Conservation (phyloP, 140 eudicot species). For the Ambrosia hybrid region DNA sequence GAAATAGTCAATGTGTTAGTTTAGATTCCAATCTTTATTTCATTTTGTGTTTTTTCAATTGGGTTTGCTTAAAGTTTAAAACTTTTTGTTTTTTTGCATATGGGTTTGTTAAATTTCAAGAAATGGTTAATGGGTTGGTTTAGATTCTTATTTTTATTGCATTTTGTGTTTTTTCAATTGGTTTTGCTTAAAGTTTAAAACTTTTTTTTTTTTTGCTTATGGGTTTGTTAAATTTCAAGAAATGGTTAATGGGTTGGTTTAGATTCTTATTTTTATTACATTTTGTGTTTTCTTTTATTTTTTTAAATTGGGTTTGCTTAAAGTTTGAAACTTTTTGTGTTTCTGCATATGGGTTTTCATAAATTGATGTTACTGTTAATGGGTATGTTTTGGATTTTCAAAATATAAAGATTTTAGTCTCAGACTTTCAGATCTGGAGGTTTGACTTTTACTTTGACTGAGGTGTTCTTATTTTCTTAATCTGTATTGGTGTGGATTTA, state of each 20-base stretch:
- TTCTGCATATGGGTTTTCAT: too few species aligned
- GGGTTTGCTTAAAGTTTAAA: background rate
- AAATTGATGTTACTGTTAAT: background rate
- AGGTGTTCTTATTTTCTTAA: slow-evolving; percentile 14
- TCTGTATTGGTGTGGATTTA: slow-evolving; percentile 18
- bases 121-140: background rate
- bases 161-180: background rate
- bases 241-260: background rate
- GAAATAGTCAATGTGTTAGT: slow-evolving; percentile 6
- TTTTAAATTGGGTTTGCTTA: too few species aligned
- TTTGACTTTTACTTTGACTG: slow-evolving; percentile 13
- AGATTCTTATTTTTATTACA: background rate
- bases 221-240: too few species aligned
- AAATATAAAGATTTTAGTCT: slow-evolving; percentile 26
- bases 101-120: too few species aligned
- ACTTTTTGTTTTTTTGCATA: background rate
- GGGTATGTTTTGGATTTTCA: slow-evolving; percentile 18
- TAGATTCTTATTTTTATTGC: background rate
- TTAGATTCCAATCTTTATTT: slow-evolving; percentile 7
- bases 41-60: background rate
- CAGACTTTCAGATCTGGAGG: slow-evolving; percentile 55
- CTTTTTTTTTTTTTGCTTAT: too few species aligned
- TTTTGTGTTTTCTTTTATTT: background rate
- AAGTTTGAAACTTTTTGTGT: too few species aligned
- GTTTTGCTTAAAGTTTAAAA: too few species aligned